These are phyloP conservation scores for Saccharomycopsis babjevae DNA, from an alignment of 805 yeast species.

Conservation along the genomic window DNA sequence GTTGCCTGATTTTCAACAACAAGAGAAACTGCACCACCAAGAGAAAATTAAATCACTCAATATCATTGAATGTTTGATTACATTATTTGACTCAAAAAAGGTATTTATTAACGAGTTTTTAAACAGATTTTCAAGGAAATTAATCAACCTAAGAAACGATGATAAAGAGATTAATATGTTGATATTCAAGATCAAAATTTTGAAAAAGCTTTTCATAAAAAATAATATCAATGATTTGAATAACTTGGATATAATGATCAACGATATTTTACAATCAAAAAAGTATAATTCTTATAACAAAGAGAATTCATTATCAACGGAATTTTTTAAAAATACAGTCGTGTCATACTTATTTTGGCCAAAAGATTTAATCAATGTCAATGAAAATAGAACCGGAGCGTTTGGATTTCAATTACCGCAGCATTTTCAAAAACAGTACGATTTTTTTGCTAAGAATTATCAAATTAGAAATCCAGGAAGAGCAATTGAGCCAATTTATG, in stretches of 20 bases:
- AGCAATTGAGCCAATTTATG: conserved; percentile 43
- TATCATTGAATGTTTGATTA: conserved; percentile 57
- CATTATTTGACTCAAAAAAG: conserved; percentile 62
- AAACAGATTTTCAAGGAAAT: conserved; percentile 44
- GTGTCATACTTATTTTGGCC: conserved; percentile 84
- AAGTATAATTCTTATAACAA: conserved; percentile 27
- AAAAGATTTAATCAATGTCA: conserved; percentile 17
- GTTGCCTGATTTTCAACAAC: conserved; percentile 55
- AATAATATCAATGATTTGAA: conserved; percentile 40
- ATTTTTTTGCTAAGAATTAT: conserved; percentile 36
- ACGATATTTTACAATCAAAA: conserved; percentile 54
- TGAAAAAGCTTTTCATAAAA: conserved; percentile 48
- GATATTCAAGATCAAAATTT: conserved; percentile 34
- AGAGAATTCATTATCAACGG: conserved; percentile 11
- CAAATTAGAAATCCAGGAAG: conserved; percentile 44
- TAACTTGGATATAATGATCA: conserved; percentile 74
- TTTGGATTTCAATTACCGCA: conserved; percentile 41
- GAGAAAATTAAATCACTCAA: conserved; percentile 48
- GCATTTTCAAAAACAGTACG: conserved; percentile 31
- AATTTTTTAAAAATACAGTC: conserved; percentile 48
- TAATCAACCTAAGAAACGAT: conserved; percentile 29
- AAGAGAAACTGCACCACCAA: background rate
- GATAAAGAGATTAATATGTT: conserved; percentile 33
- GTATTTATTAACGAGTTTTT: conserved; percentile 58
- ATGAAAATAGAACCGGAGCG: conserved; percentile 25